A percentile compares a stretch with the other conserved stretches of the same genome.
These are phyloP conservation scores for Trichoderma sp. DNA, from an alignment of 2,329 filamentous ascomycete genomes.

Conservation along the genomic window DNA sequence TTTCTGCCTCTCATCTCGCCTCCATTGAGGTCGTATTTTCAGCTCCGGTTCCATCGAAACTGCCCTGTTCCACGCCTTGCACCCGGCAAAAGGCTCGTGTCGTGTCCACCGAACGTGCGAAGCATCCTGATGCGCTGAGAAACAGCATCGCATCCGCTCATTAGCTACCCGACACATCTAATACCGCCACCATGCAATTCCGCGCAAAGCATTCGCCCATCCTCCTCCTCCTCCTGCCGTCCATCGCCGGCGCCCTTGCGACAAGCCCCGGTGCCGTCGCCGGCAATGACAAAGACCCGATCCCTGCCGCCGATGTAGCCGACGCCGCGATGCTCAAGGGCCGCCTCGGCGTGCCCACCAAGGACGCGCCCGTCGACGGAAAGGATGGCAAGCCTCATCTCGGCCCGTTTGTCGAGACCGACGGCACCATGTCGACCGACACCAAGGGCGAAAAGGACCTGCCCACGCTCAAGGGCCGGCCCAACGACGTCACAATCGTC, in stretches of 20 bases:
- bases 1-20: constrained; percentile 1
- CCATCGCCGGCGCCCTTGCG: constrained; percentile 48
- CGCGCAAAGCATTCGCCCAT: constrained; percentile 52
- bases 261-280: constrained; percentile 26
- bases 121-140: constrained; percentile 2
- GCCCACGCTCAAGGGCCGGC: constrained; percentile 48
- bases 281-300: constrained; percentile 23
- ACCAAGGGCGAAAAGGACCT: constrained; percentile 36
- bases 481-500: constrained; percentile 49
- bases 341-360: constrained; percentile 46
- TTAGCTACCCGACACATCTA: neutral
- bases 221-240: constrained; percentile 58
- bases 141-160: neutral
- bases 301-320: constrained; percentile 28
- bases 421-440: constrained; percentile 32
- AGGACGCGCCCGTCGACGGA: constrained; percentile 86
- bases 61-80: neutral
- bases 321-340: constrained; percentile 31
- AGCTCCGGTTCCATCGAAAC: neutral
- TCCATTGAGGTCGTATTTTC: neutral
- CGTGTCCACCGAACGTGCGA: neutral
- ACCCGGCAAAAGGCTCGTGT: neutral
- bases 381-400: constrained; percentile 91
- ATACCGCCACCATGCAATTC: constrained; percentile 56
- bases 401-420: constrained; percentile 70